Evolutionary conservation across 2,329 filamentous ascomycete genomes (phyloP), one percentile per base, ranked within the genome.

Genomic region (Atkinsonella texensis): DNA sequence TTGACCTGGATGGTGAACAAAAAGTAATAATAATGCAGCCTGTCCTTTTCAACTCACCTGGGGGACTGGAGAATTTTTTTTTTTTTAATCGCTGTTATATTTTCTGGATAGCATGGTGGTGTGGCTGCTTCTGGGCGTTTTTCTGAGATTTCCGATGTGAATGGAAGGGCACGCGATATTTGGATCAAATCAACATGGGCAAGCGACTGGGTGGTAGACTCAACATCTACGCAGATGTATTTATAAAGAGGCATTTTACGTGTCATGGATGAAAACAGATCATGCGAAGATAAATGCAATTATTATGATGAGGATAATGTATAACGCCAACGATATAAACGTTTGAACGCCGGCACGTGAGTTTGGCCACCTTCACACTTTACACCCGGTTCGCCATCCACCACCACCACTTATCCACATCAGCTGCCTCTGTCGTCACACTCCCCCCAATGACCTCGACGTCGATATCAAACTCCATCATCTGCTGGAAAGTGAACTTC

Each of bases 1-100:
- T 70, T 98, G 62, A 89, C 84, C 42, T 98, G 88, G 84, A 82
- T 98, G 79, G 82, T 97, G 39, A 88, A 84, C 57, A 76, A 77
- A 67, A 69, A 67, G 63, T 54, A 38, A 44, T n/a, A 28, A 28
- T 28, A 28, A 6, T 28, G 28, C 28, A 28, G 28, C 7, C 28
- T 28, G 20, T 48, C 33, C 5, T 45, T 38, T 11, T 42, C 5
- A 28, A 28, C 28, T 28, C 4, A 28, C 28, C 5, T 28, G 28
- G 28, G 28, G 28, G 7, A 8, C 28, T 28, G 28, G 28, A 4
- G 28, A 6, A 10, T 20, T 33, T 32, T 40, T 48, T 18, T 33
- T 33, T 40, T 3, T 31, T n/a, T 8, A n/a, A 41, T 31, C 20
- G n/a, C 11, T 41, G 17, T 13, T 41, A 9, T 40, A 10, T 48